A percentile compares a stretch with the other conserved stretches of the same genome.
Conservation (phyloP, 1,139 yeast genomes). For the Hemisphaericaspora xylofermentans region DNA sequence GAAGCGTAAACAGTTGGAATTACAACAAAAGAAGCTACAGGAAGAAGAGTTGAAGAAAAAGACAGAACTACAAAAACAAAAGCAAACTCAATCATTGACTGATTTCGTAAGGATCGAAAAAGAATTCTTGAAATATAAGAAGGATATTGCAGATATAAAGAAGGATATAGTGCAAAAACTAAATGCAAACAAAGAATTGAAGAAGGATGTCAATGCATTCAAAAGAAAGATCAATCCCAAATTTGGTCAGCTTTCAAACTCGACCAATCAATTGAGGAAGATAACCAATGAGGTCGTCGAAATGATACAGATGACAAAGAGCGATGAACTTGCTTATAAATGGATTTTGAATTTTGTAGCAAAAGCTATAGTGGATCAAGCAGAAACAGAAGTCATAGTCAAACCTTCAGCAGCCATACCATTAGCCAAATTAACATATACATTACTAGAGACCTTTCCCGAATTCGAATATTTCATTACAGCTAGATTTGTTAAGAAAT, state of each 20-base stretch:
- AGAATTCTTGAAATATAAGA: conserved; percentile 51
- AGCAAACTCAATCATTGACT: conserved; percentile 24
- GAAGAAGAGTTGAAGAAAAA: conserved; percentile 16
- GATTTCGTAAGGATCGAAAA: conserved; percentile 41
- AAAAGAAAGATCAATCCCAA: conserved; percentile 82
- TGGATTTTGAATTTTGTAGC: conserved; percentile 84
- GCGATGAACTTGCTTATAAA: conserved; percentile 48
- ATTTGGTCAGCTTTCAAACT: conserved; percentile 86
- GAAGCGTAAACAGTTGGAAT: conserved; percentile 1
- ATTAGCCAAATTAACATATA: conserved; percentile 63
- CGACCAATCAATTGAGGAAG: conserved; percentile 54
- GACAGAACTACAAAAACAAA: conserved; percentile 16
- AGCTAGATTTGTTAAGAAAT: conserved; percentile 86
- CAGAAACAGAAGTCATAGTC: conserved; percentile 88
- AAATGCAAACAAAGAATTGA: conserved; percentile 38
- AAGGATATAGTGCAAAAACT: conserved; percentile 52
- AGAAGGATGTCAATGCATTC: conserved; percentile 40
- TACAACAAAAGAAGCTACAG: conserved; percentile 12
- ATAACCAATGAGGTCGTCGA: conserved; percentile 52
- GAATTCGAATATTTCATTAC: conserved; percentile 65
- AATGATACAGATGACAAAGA: conserved; percentile 47
- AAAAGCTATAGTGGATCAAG: conserved; percentile 84
- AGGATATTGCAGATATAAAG: conserved; percentile 61
- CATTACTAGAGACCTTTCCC: conserved; percentile 56
- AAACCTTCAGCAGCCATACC: conserved; percentile 80